These are phyloP conservation scores for Neodidymelliopsis sp. DNA, from an alignment of 2,329 filamentous ascomycete species.

Conservation along the genomic window DNA sequence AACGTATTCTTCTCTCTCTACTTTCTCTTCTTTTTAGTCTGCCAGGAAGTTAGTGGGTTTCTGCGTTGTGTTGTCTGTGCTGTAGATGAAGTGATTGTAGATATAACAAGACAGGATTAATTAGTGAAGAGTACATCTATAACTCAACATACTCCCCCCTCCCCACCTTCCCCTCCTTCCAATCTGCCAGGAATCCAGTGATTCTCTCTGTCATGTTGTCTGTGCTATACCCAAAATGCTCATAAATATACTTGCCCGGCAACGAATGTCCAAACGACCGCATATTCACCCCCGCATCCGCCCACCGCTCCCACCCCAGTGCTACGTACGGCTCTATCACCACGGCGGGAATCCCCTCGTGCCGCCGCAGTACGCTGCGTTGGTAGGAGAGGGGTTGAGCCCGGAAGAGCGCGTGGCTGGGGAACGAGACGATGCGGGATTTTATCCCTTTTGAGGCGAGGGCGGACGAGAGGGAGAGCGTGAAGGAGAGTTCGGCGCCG, in stretches of 20 bases:
- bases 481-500: constrained; percentile 56
- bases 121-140: constrained; percentile 2
- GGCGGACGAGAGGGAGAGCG: constrained; percentile 48
- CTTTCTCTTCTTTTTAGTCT: constrained; percentile 44
- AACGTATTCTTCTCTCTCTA: constrained; percentile 41
- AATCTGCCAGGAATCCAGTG: constrained; percentile 43
- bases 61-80: constrained; percentile 53
- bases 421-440: constrained; percentile 60
- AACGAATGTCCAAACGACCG: constrained; percentile 63
- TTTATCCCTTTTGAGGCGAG: constrained; percentile 47
- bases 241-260: constrained; percentile 62
- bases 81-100: constrained; percentile 65
- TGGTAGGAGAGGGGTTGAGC: constrained; percentile 56
- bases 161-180: constrained; percentile 45
- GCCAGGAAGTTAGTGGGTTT: constrained; percentile 49
- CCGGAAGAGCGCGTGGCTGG: constrained; percentile 60
- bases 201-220: constrained; percentile 54
- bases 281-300: constrained; percentile 64
- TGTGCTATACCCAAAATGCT: constrained; percentile 63
- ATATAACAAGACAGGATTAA: too few species aligned
- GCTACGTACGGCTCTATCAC: constrained; percentile 67
- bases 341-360: constrained; percentile 55
- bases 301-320: constrained; percentile 67
- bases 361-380: constrained; percentile 54
- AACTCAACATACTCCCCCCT: constrained; percentile 43